Evolutionary conservation across 352 stramenopile genomes (phyloP), one percentile per base, ranked within the genome.

Genomic region (Pythium sp.): DNA sequence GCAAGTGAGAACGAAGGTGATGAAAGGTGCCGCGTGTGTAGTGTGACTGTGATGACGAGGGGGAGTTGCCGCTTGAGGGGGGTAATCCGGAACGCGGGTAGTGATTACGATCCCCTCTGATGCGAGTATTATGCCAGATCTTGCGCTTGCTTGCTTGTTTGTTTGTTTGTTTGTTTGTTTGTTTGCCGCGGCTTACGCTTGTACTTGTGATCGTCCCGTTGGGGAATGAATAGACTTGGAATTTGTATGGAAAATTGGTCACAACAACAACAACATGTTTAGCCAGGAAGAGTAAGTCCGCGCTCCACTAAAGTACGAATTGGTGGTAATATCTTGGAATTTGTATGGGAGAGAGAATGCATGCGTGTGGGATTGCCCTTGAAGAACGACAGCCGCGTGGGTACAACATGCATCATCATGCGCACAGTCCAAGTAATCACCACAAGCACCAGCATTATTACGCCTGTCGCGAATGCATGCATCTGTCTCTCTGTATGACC

Each of bases 61-160:
- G 43, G 43, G 43, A 24, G 43, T 51, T 51, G 43, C 18, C 18
- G 43, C 18, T 51, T 51, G 43, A 51, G 43, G 43, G 43, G 49
- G 22, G n/a, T 49, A 49, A 62, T 62, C 56, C 11, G 4, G 32
- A 49, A 49, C 26, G 32, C 56, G 11, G 32, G n/a, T 5, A n/a
- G 56, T 49, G 56, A 62, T 62, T 62, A 62, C 56, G 56, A 62
- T 22, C 12, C 14, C 20, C 38, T 14, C 38, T 4, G 18, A 8
- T 24, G 11, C 28, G 56, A 32, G 49, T 28, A 62, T 49, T 32
- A 36, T 22, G 6, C 55, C 55, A 15, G 32, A 49, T 22, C 56
- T 47, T 32, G 32, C 5, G 8, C 55, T 28, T 28, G 7, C 18
- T 14, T 22, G 8, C 9, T n/a, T 47, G 30, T 22, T 12, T 20